Base-by-base conservation (phyloP, 495 filamentous ascomycete genomes). In the Hyaloscypha bicolor region DNA sequence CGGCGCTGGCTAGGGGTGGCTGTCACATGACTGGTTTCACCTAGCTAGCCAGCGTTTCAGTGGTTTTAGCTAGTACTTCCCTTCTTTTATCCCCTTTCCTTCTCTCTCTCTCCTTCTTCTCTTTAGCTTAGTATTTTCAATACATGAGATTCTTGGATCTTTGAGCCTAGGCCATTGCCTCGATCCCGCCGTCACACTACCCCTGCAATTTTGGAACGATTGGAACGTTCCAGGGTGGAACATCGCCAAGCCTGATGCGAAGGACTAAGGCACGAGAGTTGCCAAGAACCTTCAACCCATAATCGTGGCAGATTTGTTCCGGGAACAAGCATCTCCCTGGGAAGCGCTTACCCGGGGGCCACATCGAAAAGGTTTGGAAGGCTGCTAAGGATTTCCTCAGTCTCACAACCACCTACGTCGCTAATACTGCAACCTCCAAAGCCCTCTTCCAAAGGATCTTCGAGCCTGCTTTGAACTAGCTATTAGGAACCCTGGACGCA, bases 271-370 rank as follows among this genome's bases (percentile, higher is more conserved):
- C 79, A 12, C 71, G 81, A 31, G 83, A 86, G 63, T 69, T 87
- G 12, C 82, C 82, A 6, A 81, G 83, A 22, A 79, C 77, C 12
- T 84, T 81, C 71, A 85, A 84, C 81, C 81, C 14, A 71, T 83
- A 39, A 73, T 87, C 16, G 71, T 85, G 4, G 67, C 69, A 8
- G 84, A 86, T 63, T 71, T 87, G 21, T 86, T 87, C 61, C 69
- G 67, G 39, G 79, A 85, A 64, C 83, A 86, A 60, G 83, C 75
- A 3, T 52, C 52, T 33, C 76, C 75, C 5, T 87, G 82, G 85
- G 69, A 78, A 60, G 19, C 55, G 0, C 71, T 86, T 21, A 76
- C 79, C 9, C 57, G 53, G 4, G 67, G 62, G 6, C n/a, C 79
- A 83, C 62, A 70, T 82, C 51, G 33, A 67, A 9, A 68, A 55